These are phyloP conservation scores for Elymus sibiricus DNA, from an alignment of 176 grass and related monocot genomes.

Conservation along the genomic window DNA sequence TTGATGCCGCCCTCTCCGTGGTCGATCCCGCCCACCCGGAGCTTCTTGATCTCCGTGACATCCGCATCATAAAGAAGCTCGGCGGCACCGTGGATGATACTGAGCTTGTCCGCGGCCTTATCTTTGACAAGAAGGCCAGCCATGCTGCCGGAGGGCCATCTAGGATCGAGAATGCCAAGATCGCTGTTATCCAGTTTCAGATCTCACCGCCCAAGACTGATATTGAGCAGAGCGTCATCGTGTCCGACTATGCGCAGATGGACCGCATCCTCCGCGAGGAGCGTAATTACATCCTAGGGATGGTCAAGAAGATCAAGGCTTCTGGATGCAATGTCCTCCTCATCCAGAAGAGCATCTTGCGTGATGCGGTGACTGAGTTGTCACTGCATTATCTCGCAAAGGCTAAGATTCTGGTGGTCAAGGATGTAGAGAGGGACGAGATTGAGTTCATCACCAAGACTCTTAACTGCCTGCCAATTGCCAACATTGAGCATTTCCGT, in stretches of 20 bases:
- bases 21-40: constrained; percentile 77
- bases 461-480: constrained; percentile 85
- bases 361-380: constrained; percentile 84
- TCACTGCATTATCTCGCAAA: constrained; percentile 93
- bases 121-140: constrained; percentile 90
- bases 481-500: constrained; percentile 94
- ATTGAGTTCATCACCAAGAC: constrained; percentile 98
- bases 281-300: constrained; percentile 79
- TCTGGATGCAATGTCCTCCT: constrained; percentile 87
- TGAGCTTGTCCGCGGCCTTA: constrained; percentile 65
- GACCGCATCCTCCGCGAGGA: constrained; percentile 89
- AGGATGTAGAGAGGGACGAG: constrained; percentile 93
- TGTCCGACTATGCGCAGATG: constrained; percentile 87
- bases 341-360: constrained; percentile 92
- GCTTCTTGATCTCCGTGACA: constrained; percentile 71
- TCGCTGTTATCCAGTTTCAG: constrained; percentile 95
- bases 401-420: constrained; percentile 84
- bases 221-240: constrained; percentile 90
- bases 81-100: constrained; percentile 90
- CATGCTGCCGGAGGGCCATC: constrained; percentile 64
- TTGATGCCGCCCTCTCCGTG: constrained; percentile 65
- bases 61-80: constrained; percentile 78
- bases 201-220: constrained; percentile 92
- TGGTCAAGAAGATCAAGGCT: constrained; percentile 95
- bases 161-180: constrained; percentile 80